Evolutionary conservation across 2,329 filamentous ascomycete species (phyloP), one percentile per base, ranked within the genome.

Genomic region (Ophidiomyces ophidiicola): DNA sequence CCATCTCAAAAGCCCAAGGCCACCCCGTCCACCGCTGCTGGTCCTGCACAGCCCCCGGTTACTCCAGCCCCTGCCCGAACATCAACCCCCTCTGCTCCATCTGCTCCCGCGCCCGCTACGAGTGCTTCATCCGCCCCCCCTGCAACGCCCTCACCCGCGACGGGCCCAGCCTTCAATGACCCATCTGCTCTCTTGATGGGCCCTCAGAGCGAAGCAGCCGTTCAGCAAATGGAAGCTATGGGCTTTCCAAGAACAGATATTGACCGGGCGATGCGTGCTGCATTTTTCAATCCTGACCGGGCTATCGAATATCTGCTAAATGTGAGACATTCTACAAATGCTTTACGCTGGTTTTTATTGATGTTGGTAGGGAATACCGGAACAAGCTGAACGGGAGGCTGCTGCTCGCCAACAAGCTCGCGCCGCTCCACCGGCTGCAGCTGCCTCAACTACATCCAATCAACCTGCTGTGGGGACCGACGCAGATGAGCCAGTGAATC

Each of bases 201-300:
- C 38, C 70, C 79, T 45, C 81, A 88, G 60, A 78, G 86, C 50
- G 76, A 82, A 46, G 77, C 79, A 50, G 86, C 85, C 25, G 80
- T 96, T 54, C 73, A 80, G 34, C 85, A 87, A 58, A 94, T 98
- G 86, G 87, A 94, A 65, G 81, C 80, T 49, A 98, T 98, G 90
- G 90, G 90, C 6, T 98, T 98, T 51, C 76, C 83, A 54, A 75
- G 87, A 55, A 69, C 76, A 37, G 82, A 93, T 56, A 94, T 94
- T 50, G 86, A 94, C 52, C 76, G 81, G 33, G 90, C 90, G 36
- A 90, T 98, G 80, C 82, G 88, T 55, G 90, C 90, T 47, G 90
- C 90, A 10, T 98, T 84, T 63, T 92, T 82, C 71, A 98, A 98
- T 66, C 86, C 88, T 10, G 88, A 96, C 61, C 85, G 90, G 53